Evolutionary conservation across 306 rosid species (phyloP).

Genomic region (Calophaca sinica): DNA sequence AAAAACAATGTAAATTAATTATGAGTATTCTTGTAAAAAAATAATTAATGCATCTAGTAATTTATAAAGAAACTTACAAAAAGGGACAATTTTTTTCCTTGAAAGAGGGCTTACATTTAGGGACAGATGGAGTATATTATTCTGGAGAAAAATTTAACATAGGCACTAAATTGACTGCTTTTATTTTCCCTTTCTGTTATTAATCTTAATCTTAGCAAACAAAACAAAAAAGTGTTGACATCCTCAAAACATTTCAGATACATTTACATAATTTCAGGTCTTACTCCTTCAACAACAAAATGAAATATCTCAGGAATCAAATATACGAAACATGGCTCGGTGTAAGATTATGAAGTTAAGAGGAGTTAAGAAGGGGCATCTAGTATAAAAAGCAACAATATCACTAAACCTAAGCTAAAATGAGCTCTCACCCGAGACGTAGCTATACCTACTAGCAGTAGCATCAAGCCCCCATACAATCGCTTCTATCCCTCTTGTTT

Average conservation of each 20-base stretch:
- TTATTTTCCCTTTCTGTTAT: background rate
- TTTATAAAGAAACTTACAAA: no score
- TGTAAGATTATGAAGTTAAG: constrained; percentile 1
- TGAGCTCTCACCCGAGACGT: constrained; percentile 89
- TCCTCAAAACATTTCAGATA: background rate
- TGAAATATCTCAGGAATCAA: background rate
- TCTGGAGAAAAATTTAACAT: background rate
- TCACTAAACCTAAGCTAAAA: constrained; percentile 32
- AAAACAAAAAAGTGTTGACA: background rate
- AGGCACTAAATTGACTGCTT: constrained; percentile 4
- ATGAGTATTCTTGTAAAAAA: no score
- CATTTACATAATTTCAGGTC: background rate
- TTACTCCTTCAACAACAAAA: constrained; percentile 22
- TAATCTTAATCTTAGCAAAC: no score
- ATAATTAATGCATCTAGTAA: no score
- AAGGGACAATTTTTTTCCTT: no score
- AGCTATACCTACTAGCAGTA: constrained; percentile 86
- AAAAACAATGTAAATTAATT: no score
- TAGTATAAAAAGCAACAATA: background rate
- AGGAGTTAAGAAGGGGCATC: background rate
- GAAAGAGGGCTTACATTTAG: no score
- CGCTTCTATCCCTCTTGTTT: constrained; percentile 92
- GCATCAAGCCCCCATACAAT: constrained; percentile 86
- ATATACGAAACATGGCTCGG: background rate
- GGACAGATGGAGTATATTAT: no score